Percentiles rank a stretch among this genome's conserved stretches.
Conservation (phyloP, 2,329 filamentous ascomycete genomes). For the Balansia obtecta region DNA sequence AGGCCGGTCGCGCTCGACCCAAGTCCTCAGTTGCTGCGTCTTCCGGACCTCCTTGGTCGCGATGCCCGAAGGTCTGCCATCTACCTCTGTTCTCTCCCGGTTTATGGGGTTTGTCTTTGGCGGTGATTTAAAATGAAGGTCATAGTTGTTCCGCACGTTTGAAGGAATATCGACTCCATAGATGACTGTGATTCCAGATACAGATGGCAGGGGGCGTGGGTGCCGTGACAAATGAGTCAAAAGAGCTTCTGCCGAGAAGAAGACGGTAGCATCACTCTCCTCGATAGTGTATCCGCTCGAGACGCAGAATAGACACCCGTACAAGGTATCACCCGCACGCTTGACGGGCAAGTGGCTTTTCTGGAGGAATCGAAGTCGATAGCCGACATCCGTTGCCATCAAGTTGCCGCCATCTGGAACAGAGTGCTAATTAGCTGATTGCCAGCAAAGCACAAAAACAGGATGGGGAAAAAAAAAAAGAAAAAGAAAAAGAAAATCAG, state of each 20-base stretch:
- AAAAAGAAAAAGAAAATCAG: not conserved
- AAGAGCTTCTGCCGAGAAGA: slow-evolving; percentile 38
- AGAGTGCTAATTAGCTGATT: not conserved
- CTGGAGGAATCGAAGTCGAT: slow-evolving; percentile 41
- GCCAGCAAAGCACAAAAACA: not conserved
- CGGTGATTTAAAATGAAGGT: slow-evolving; percentile 34
- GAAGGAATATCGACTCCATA: slow-evolving; percentile 29
- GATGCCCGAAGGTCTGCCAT: slow-evolving; percentile 30
- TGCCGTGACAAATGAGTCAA: slow-evolving; percentile 42
- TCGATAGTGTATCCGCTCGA: slow-evolving; percentile 34
- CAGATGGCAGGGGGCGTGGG: slow-evolving; percentile 35
- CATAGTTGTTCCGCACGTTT: slow-evolving; percentile 35
- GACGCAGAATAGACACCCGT: slow-evolving; percentile 43
- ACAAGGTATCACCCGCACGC: slow-evolving; percentile 39
- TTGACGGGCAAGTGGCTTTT: slow-evolving; percentile 40
- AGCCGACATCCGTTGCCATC: slow-evolving; percentile 30
- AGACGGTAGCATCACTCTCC: slow-evolving; percentile 43
- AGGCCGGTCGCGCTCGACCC: slow-evolving; percentile 26
- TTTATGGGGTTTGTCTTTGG: slow-evolving; percentile 27
- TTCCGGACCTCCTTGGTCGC: slow-evolving; percentile 34
- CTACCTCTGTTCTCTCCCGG: slow-evolving; percentile 27
- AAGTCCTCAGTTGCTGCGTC: slow-evolving; percentile 30
- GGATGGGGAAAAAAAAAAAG: not conserved
- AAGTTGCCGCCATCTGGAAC: slow-evolving; percentile 27
- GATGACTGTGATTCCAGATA: slow-evolving; percentile 35